Base-by-base conservation (phyloP, 163 green algal species). In the Botryococcus braunii region DNA sequence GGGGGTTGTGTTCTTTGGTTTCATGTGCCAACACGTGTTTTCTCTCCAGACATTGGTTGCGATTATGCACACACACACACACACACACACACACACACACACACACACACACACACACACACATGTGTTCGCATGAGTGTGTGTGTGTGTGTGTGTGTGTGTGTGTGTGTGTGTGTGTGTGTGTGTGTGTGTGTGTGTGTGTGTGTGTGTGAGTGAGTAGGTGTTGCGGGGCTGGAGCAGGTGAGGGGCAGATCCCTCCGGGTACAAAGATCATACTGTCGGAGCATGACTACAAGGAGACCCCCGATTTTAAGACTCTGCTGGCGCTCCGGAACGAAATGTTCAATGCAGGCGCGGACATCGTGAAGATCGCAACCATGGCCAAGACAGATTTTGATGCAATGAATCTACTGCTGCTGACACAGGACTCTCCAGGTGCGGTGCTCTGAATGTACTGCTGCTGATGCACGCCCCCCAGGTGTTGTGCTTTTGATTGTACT, bases 351-450 rank as follows among this genome's bases (percentile, higher is more conserved):
- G 93, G 91, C 4, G 91, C 90, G 0, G 88, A 98, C 77, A 86
- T 99, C 27, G 88, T 91, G 37, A 99, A 99, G 80, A 84, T 99
- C 56, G 94, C 93, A 0, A 88, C 83, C 27, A 97, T 89, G 62
- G 91, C 88, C 6, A 83, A 83, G 17, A 82, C 94, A 73, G 91
- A 96, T 52, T 37, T 65, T 3, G 93, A 99, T 62, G 79, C 84
- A 0, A 64, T 72, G 2, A 67, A 72, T 38, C 80, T 99, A 73
- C 81, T 97, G 58, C 72, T 76, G 8, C 77, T 98, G 58, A 77
- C 95, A 48, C 59, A 41, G 5, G 31, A 79, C 11, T 76, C 74
- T 7, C 74, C 69, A 64, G 71, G 82, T 77, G 40, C 2, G 46
- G n/a, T n/a, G n/a, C n/a, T n/a, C n/a, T n/a, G n/a, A n/a, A n/a